phyloP scores from a whole-genome alignment of 2,329 filamentous ascomycete genomes.

The Neonectria neomacrospora region DNA sequence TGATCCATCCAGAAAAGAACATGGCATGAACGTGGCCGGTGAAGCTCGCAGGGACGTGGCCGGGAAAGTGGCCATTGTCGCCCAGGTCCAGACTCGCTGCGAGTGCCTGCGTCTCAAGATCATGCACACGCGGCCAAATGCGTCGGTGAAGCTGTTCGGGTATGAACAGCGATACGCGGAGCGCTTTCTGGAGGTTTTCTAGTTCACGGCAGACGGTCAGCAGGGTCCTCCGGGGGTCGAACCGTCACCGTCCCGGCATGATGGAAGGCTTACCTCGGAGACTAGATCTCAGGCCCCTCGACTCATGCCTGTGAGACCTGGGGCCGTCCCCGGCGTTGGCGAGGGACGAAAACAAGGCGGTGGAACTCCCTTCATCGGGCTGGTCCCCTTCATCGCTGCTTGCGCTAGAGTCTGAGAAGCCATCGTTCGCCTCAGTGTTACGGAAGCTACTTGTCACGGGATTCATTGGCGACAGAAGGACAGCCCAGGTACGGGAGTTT shows the following conservation, averaged over 20 bases:
- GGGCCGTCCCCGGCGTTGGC: conserved; percentile 2
- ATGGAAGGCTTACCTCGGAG: conserved; percentile 19
- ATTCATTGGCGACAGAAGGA: conserved; percentile 25
- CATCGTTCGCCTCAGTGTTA: conserved; percentile 24
- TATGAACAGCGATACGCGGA: conserved; percentile 38
- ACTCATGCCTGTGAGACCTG: conserved; percentile 24
- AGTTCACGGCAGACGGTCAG: conserved; percentile 4
- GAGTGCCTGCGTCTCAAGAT: conserved; percentile 39
- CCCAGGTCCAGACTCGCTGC: conserved; percentile 25
- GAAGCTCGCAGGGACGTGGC: conserved; percentile 19
- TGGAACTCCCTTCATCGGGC: conserved; percentile 24
- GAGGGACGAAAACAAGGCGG: conserved; percentile 16
- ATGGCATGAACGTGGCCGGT: conserved; percentile 43
- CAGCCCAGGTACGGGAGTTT: conserved; percentile 17
- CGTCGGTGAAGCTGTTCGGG: conserved; percentile 40
- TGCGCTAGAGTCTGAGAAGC: conserved; percentile 23
- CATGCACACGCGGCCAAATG: conserved; percentile 32
- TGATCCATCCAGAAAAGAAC: conserved; percentile 62
- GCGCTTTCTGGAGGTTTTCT: conserved; percentile 29
- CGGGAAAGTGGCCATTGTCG: conserved; percentile 11
- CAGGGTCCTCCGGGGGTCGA: neutral
- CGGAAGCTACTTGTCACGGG: conserved; percentile 29
- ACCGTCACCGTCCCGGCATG: neutral
- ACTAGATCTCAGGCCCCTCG: conserved; percentile 13
- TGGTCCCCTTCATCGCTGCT: conserved; percentile 27